A percentile compares a stretch with the other conserved stretches of the same genome.
These are phyloP conservation scores for Diphasiastrum complanatum DNA, from an alignment of 83 land plant genomes.

Conservation along the genomic window DNA sequence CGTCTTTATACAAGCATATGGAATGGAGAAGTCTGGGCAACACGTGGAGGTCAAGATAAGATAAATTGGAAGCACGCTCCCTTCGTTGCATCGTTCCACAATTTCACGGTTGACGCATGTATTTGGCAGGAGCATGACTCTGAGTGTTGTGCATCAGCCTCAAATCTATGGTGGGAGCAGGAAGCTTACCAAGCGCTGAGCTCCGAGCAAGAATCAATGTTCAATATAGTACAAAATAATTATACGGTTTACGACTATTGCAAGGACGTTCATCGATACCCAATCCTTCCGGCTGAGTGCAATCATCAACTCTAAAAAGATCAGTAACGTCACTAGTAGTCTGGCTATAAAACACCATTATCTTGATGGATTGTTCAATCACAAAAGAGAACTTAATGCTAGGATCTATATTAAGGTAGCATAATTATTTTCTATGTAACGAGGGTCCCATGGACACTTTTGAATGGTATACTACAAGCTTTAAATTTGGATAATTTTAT, in stretches of 20 bases:
- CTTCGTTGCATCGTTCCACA: conserved; percentile 28
- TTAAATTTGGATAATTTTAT: too few species aligned
- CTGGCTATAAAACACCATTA: too few species aligned
- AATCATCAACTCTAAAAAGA: too few species aligned
- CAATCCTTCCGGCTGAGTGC: conserved; percentile 1
- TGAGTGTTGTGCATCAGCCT: background rate
- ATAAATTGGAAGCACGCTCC: conserved; percentile 33
- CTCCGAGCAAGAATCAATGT: conserved; percentile 9
- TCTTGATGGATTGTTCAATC: too few species aligned
- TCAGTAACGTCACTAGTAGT: too few species aligned
- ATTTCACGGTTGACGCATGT: conserved; percentile 23
- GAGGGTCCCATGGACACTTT: too few species aligned
- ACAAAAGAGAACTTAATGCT: too few species aligned
- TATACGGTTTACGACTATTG: conserved; percentile 36
- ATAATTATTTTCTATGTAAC: too few species aligned
- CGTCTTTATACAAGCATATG: conserved; percentile 29
- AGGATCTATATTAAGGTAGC: too few species aligned
- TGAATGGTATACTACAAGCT: too few species aligned
- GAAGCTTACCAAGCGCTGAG: conserved; percentile 7
- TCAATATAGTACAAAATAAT: conserved; percentile 26
- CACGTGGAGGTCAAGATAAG: conserved; percentile 28
- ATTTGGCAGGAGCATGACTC: background rate
- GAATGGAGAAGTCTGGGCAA: conserved; percentile 33
- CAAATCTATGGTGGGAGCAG: conserved; percentile 11
- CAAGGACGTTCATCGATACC: conserved; percentile 26